phyloP scores from a whole-genome alignment of 2,329 filamentous ascomycete genomes.

The Fusarium camptoceras region DNA sequence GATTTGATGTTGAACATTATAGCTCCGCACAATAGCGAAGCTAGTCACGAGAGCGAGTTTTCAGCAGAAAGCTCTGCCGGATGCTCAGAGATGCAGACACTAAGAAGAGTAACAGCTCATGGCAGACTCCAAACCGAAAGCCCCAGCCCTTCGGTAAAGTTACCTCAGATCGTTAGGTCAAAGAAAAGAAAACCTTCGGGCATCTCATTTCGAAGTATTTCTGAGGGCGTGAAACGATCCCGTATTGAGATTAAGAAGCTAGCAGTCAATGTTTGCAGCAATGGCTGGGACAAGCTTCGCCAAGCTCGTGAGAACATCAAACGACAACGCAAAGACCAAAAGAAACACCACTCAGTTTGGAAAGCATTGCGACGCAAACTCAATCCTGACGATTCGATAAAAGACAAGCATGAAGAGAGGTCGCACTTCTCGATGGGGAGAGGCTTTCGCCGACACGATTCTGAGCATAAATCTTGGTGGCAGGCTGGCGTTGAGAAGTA shows the following conservation, averaged over 20 bases:
- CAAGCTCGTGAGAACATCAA: slow-evolving; percentile 46
- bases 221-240: slow-evolving; percentile 41
- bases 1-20: slow-evolving; percentile 24
- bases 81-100: background rate
- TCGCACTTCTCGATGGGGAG: slow-evolving; percentile 45
- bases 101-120: slow-evolving; percentile 19
- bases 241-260: slow-evolving; percentile 43
- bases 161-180: slow-evolving; percentile 17
- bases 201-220: slow-evolving; percentile 30
- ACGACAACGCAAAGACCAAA: slow-evolving; percentile 43
- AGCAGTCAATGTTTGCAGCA: slow-evolving; percentile 46
- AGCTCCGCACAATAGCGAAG: slow-evolving; percentile 24
- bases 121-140: slow-evolving; percentile 36
- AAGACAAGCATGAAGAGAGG: slow-evolving; percentile 43
- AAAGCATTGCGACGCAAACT: slow-evolving; percentile 45
- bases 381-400: slow-evolving; percentile 40
- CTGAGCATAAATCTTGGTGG: slow-evolving; percentile 52
- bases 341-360: slow-evolving; percentile 47
- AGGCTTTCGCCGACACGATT: slow-evolving; percentile 12
- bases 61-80: background rate
- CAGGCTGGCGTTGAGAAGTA: slow-evolving; percentile 51
- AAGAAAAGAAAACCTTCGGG: slow-evolving; percentile 34
- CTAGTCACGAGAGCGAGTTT: background rate
- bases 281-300: slow-evolving; percentile 44
- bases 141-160: slow-evolving; percentile 20